Percentiles rank a stretch among this genome's conserved stretches.
Evolutionary conservation across 1,139 yeast species (phyloP).

Genomic region (Magnusiomyces suaveolens): DNA sequence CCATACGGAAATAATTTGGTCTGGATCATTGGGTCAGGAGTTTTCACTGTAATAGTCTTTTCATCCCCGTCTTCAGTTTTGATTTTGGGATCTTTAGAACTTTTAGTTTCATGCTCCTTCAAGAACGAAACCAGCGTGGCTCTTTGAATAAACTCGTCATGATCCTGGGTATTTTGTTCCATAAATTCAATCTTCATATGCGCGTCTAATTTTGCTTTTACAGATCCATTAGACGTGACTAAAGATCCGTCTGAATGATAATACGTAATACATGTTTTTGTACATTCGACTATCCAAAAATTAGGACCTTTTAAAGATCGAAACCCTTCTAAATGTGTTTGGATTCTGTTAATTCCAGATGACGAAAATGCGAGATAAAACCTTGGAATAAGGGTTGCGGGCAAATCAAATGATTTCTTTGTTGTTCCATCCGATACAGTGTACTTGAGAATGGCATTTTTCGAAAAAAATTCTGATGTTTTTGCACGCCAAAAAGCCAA

Average conservation of each 20-base stretch:
- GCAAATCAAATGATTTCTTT: constrained; percentile 53
- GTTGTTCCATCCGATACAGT: constrained; percentile 38
- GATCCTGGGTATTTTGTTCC: constrained; percentile 46
- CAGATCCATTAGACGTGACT: constrained; percentile 50
- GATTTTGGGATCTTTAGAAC: not conserved
- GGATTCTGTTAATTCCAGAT: constrained; percentile 48
- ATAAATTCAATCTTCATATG: constrained; percentile 62
- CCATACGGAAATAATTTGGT: not conserved
- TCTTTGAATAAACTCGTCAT: constrained; percentile 21
- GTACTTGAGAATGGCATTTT: constrained; percentile 39
- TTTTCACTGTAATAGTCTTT: not conserved
- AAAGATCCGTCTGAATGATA: constrained; percentile 61
- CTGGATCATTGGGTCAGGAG: not conserved
- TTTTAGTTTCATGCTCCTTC: not conserved
- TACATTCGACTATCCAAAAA: constrained; percentile 50
- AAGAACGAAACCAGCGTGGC: not conserved
- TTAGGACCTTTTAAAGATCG: constrained; percentile 61
- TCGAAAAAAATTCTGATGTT: constrained; percentile 43
- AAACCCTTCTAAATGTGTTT: constrained; percentile 52
- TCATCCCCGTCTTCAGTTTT: not conserved
- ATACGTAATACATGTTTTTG: constrained; percentile 46
- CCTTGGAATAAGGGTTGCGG: constrained; percentile 56
- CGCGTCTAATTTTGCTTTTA: constrained; percentile 52
- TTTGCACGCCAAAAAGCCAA: constrained; percentile 41
- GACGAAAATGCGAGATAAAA: constrained; percentile 47